Evolutionary conservation across 2,329 filamentous ascomycete genomes (phyloP), one percentile per base, ranked within the genome.

Genomic region (Huntiella bhutanensis): DNA sequence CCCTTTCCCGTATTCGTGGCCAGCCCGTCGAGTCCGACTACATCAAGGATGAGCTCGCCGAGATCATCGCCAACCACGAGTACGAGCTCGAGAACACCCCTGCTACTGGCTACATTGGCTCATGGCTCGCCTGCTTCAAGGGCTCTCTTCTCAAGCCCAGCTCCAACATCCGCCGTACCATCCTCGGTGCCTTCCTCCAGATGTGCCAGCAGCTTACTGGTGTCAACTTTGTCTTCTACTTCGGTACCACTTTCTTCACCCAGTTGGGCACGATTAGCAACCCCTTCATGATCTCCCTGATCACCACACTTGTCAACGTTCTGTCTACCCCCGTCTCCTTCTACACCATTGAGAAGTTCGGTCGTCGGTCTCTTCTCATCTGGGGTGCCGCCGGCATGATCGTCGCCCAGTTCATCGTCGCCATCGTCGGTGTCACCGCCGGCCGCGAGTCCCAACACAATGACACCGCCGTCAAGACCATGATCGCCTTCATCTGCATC

Each of bases 211-310:
- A 75, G 57, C 55, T 61, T 75, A 87, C 82, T 19, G 83, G 85
- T 68, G 81, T 93, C 64, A 93, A 93, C 71, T 92, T 88, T 64
- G 83, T 91, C 69, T 91, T 87, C 69, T 82, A 84, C 67, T 84
- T 79, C 67, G 84, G 82, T 33, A 86, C 82, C 33, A 75, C 81
- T 50, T 92, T 93, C 75, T 82, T 93, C 66, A 64, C 81, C 63
- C 76, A 77, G 17, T 78, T 81, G 28, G 80, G 80, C 54, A 80
- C 81, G 55, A 84, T 92, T 56, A 54, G 59, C 51, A 80, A 93
- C 68, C 69, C 74, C 38, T 93, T 93, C 73, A 62, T 92, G 55
- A 86, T 91, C 59, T 81, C 78, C 49, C 70, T 93, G 58, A 73
- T 93, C 65, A 88, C 84, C 61, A 91, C 82, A 52, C 72, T 91